A percentile compares a stretch with the other conserved stretches of the same genome.
phyloP scores from a whole-genome alignment of 345 rosid genomes.

The Erysimum cheiranthoides region DNA sequence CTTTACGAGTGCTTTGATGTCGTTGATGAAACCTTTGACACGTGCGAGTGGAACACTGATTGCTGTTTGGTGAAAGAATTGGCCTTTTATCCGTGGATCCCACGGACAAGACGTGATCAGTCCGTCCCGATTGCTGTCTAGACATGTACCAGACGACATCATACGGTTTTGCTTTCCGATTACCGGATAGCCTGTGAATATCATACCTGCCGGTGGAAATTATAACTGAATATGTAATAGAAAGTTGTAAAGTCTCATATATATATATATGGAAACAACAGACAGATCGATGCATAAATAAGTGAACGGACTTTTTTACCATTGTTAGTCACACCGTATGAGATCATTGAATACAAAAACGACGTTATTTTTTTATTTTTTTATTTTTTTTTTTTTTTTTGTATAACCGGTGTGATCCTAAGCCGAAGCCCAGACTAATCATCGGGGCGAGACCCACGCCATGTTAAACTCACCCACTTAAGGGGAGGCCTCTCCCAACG shows the following conservation, averaged over 20 bases:
- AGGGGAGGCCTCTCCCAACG: too few relatives aligned
- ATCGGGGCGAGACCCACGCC: too few relatives aligned
- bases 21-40: constrained; percentile 59
- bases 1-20: constrained; percentile 57
- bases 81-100: constrained; percentile 69
- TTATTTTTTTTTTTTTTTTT: too few relatives aligned
- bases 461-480: too few relatives aligned
- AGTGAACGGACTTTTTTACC: too few relatives aligned
- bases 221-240: too few relatives aligned
- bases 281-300: too few relatives aligned
- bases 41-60: constrained; percentile 56
- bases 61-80: constrained; percentile 66
- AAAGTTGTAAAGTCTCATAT: too few relatives aligned
- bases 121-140: constrained; percentile 56
- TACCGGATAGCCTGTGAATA: constrained; percentile 74
- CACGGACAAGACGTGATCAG: constrained; percentile 67
- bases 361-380: too few relatives aligned
- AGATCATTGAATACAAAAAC: constrained; percentile 30
- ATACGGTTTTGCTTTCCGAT: constrained; percentile 67
- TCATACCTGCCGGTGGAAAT: constrained; percentile 28
- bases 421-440: too few relatives aligned
- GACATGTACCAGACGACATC: constrained; percentile 77
- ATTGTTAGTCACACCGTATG: constrained; percentile 61
- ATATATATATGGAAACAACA: too few relatives aligned
- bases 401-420: too few relatives aligned